Conservation (phyloP, 2,329 filamentous ascomycete species). For the Fusarium xylarioides region DNA sequence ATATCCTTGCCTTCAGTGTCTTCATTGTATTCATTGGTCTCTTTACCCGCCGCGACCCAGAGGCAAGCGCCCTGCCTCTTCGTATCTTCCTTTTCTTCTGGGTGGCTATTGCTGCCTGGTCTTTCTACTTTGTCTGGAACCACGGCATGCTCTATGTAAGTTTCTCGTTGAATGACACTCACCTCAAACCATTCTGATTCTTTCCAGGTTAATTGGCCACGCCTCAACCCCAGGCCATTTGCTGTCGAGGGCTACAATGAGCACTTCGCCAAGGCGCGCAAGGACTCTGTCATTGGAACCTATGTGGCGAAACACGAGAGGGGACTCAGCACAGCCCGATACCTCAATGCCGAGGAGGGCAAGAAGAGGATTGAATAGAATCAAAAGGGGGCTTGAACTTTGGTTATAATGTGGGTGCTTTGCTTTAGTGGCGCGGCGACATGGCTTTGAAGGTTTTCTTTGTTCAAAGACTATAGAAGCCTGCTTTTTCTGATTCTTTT, state of each 20-base stretch:
- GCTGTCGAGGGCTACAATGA: constrained; percentile 90
- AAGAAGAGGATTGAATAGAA: constrained; percentile 95
- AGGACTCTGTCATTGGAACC: constrained; percentile 81
- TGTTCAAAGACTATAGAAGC: constrained; percentile 8
- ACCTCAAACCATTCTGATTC: constrained; percentile 18
- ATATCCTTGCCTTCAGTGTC: constrained; percentile 83
- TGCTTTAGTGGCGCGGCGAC: constrained; percentile 5
- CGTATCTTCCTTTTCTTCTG: constrained; percentile 85
- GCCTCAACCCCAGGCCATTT: constrained; percentile 87
- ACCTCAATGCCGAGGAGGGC: constrained; percentile 90
- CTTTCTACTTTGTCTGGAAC: constrained; percentile 77
- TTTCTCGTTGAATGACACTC: constrained; percentile 39
- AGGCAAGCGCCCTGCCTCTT: constrained; percentile 81
- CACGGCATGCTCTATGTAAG: constrained; percentile 96
- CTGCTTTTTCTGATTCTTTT: constrained; percentile 8
- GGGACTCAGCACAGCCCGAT: constrained; percentile 82
- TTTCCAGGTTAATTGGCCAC: constrained; percentile 93
- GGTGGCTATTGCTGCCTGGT: constrained; percentile 74
- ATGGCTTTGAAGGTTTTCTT: constrained; percentile 9
- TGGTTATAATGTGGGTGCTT: constrained; percentile 17
- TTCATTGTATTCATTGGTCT: constrained; percentile 83
- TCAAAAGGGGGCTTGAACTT: constrained; percentile 4
- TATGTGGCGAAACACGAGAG: constrained; percentile 77
- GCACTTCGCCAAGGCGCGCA: constrained; percentile 81
- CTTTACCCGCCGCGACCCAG: constrained; percentile 76